Evolutionary conservation across 305 asterid genomes (phyloP), one percentile per base, ranked within the genome.

Genomic region (Fraxinus floribunda): DNA sequence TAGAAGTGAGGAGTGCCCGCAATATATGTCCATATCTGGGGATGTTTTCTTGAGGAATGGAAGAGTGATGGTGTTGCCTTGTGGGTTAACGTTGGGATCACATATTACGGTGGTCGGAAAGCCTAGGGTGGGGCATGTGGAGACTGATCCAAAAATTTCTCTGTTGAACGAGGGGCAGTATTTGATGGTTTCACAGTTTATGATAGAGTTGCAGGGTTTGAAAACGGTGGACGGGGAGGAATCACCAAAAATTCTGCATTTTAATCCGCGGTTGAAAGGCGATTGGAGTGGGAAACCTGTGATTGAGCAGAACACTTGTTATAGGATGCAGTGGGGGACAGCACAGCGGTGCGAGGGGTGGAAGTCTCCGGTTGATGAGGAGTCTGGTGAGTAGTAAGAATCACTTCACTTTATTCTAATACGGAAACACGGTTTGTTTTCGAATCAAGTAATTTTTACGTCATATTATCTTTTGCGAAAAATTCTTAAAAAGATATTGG

Each of bases 291-390:
- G 71, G 71, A 60, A 60, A 60, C 71, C 71, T 35, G 95, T 95
- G 71, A 94, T 94, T 78, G 98, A 94, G 93, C 94, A 88, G 88
- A 95, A 95, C 76, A 95, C 98, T 68, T 94, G 98, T 89, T 95
- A 94, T 46, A 92, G 99, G 83, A 94, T 92, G 98, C 98, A 95
- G 84, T 95, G 99, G 98, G 97, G 98, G 29, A 88, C 96, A 0
- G 90, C 97, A 0, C 95, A 93, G 78, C 80, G 97, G 74, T 95
- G 99, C 41, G 97, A 95, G 72, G 99, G 99, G 22, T 90, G 95
- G 97, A 90, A 76, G 71, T 93, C 99, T 18, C 87, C 86, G 32
- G 96, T 93, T 35, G 97, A 90, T 80, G 99, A 95, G 86, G 99
- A 95, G 82, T 91, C 94, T 46, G 97, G 99, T 95, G 78, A 86